phyloP scores from a whole-genome alignment of 2,329 filamentous ascomycete genomes.

The Bimuria novae-zelandiae region DNA sequence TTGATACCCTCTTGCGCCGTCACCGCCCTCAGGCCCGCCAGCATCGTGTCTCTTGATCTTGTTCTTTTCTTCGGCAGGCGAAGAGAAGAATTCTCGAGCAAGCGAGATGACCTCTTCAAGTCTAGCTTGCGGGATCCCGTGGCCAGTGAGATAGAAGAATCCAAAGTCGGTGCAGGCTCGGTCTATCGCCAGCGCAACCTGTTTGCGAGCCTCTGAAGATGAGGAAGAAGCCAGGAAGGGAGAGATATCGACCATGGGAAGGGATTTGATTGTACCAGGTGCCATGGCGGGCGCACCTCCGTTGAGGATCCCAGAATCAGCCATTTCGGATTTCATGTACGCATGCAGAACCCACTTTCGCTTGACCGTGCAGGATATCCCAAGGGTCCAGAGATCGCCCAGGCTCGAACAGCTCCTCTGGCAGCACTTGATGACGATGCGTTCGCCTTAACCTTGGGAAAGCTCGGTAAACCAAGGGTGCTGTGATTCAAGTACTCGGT shows the following conservation, averaged over 20 bases:
- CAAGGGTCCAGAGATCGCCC: too few species aligned
- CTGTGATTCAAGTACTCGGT: too few species aligned
- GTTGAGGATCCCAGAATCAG: too few species aligned
- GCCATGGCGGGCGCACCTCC: too few species aligned
- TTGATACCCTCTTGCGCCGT: conserved; percentile 47
- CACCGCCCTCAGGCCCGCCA: conserved; percentile 37
- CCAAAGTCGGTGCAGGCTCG: conserved; percentile 46
- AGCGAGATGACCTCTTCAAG: conserved; percentile 37
- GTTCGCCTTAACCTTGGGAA: too few species aligned
- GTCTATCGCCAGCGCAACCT: conserved; percentile 39
- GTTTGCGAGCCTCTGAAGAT: conserved; percentile 19
- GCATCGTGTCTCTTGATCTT: conserved; percentile 43
- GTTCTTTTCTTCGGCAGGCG: conserved; percentile 34
- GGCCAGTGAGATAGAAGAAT: conserved; percentile 51
- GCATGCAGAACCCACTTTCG: too few species aligned
- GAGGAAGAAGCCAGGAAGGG: conserved; percentile 38
- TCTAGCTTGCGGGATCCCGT: conserved; percentile 41
- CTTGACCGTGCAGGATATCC: too few species aligned
- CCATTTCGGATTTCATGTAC: too few species aligned
- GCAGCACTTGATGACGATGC: too few species aligned
- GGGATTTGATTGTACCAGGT: too few species aligned
- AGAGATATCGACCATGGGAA: conserved; percentile 51
- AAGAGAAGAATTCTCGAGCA: conserved; percentile 42
- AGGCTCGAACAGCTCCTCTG: too few species aligned
- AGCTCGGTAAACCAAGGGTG: too few species aligned